phyloP scores from a whole-genome alignment of 176 grass and related monocot genomes.

The Paspalum vaginatum region DNA sequence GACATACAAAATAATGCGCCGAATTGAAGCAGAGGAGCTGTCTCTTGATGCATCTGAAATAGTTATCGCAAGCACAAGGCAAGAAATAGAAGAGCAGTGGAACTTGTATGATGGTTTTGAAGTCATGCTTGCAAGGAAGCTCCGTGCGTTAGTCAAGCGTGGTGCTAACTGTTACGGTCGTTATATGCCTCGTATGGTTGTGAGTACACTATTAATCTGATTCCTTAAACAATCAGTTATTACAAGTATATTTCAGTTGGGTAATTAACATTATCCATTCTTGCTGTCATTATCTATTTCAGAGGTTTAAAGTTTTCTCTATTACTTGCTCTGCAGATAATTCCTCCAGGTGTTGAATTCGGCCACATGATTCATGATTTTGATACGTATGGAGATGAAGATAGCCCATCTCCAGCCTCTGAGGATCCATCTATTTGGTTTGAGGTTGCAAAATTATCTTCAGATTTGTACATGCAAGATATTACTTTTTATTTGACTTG shows the following conservation, averaged over 20 bases:
- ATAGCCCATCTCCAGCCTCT: constrained; percentile 50
- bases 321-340: constrained; percentile 57
- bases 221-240: constrained; percentile 21
- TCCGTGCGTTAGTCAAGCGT: constrained; percentile 67
- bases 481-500: constrained; percentile 32
- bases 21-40: constrained; percentile 81
- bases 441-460: constrained; percentile 52
- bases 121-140: constrained; percentile 72
- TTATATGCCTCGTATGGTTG: constrained; percentile 86
- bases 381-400: constrained; percentile 70
- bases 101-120: constrained; percentile 90
- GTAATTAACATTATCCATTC: background rate
- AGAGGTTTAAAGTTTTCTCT: constrained; percentile 31
- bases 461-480: constrained; percentile 41
- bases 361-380: constrained; percentile 68
- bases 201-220: constrained; percentile 52
- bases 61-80: constrained; percentile 80
- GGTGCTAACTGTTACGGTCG: constrained; percentile 73
- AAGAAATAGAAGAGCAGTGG: constrained; percentile 90
- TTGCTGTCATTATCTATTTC: constrained; percentile 37
- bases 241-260: constrained; percentile 20
- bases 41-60: constrained; percentile 85
- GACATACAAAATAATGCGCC: constrained; percentile 84
- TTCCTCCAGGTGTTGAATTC: constrained; percentile 88
- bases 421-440: constrained; percentile 90